Evolutionary conservation across 805 yeast species (phyloP).

Genomic region (Metschnikowia dekortorum): DNA sequence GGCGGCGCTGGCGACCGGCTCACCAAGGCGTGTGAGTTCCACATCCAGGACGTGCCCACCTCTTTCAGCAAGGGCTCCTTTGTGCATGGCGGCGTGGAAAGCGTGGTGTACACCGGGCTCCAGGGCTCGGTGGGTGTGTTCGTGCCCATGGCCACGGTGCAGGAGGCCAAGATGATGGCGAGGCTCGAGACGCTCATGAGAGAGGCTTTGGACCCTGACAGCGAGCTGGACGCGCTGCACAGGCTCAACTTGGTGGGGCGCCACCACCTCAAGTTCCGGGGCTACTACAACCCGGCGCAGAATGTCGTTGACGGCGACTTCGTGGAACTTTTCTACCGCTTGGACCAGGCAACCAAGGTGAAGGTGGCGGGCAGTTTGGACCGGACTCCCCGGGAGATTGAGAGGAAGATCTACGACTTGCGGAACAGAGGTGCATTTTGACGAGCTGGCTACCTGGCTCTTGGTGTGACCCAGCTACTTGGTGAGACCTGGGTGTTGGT

Average conservation of each 20-base stretch:
- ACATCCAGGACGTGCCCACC: conserved; percentile 66
- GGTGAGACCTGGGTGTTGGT: no score
- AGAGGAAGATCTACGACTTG: conserved; percentile 48
- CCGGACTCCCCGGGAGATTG: conserved; percentile 45
- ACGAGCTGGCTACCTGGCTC: not conserved
- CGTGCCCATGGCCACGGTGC: conserved; percentile 58
- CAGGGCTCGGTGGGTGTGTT: conserved; percentile 79
- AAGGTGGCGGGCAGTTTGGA: conserved; percentile 41
- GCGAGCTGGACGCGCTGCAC: conserved; percentile 23
- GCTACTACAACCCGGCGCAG: conserved; percentile 78
- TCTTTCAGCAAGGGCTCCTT: conserved; percentile 52
- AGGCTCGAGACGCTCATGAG: conserved; percentile 49
- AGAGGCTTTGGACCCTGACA: conserved; percentile 22
- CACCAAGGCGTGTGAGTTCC: conserved; percentile 51
- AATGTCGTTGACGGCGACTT: conserved; percentile 86
- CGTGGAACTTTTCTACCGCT: conserved; percentile 51
- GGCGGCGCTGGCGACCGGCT: conserved; percentile 55
- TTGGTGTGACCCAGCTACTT: not conserved
- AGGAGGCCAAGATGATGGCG: conserved; percentile 57
- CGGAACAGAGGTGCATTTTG: conserved; percentile 30
- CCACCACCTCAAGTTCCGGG: conserved; percentile 62
- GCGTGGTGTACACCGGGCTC: conserved; percentile 66
- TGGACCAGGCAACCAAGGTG: conserved; percentile 31
- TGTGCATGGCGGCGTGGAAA: conserved; percentile 60
- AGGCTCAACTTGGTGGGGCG: conserved; percentile 51